A percentile compares a stretch with the other conserved stretches of the same genome.
These are phyloP conservation scores for Lippia alba DNA, from an alignment of 305 asterid species.

Conservation along the genomic window DNA sequence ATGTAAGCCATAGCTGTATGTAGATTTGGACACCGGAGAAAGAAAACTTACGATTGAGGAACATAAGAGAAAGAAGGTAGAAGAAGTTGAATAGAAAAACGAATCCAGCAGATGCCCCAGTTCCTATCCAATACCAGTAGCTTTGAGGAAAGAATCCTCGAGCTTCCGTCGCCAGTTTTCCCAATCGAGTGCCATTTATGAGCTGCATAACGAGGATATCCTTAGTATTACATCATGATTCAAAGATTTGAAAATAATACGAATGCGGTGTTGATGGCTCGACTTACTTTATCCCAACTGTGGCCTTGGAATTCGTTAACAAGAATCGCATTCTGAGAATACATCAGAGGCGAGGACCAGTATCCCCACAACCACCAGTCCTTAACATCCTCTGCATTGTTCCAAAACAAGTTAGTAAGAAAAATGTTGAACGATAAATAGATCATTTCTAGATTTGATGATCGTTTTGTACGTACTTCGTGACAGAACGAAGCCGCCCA, in stretches of 20 bases:
- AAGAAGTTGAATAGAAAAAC: conserved; percentile 47
- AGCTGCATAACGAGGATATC: conserved; percentile 24
- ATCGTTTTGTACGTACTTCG: conserved; percentile 50
- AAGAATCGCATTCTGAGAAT: conserved; percentile 66
- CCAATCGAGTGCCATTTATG: conserved; percentile 49
- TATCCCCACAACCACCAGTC: conserved; percentile 86
- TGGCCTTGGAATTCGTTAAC: conserved; percentile 73
- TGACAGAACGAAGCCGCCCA: conserved; percentile 79
- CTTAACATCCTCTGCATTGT: conserved; percentile 57
- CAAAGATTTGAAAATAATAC: neutral
- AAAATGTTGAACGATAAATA: neutral
- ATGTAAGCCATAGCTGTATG: conserved; percentile 4
- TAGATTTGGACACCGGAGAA: neutral
- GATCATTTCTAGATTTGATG: conserved; percentile 11
- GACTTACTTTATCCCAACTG: conserved; percentile 62
- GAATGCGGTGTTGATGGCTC: neutral
- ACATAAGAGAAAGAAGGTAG: conserved; percentile 45
- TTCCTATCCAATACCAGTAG: conserved; percentile 80
- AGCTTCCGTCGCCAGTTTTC: conserved; percentile 47
- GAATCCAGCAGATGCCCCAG: conserved; percentile 58
- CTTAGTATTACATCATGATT: conserved; percentile 6
- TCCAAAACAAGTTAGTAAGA: conserved; percentile 6
- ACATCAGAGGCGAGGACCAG: conserved; percentile 75
- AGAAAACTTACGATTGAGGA: conserved; percentile 57
- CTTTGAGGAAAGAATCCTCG: conserved; percentile 62